phyloP scores from a whole-genome alignment of 768 basidiomycete species.

The Megacollybia marginata region DNA sequence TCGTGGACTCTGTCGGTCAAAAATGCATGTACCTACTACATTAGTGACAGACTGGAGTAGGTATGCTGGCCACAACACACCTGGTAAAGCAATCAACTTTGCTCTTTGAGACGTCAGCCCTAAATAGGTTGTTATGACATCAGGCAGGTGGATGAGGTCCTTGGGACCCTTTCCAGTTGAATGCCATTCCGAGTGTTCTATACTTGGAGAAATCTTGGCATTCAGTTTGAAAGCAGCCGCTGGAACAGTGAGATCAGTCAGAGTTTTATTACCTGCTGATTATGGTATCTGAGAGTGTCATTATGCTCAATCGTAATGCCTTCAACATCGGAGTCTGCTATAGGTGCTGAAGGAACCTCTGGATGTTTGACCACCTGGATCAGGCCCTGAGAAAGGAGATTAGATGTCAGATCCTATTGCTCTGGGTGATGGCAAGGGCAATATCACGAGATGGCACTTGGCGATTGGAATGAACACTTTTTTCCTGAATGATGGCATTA shows the following conservation, averaged over 20 bases:
- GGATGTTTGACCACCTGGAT: background rate
- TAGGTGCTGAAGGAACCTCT: too few species aligned
- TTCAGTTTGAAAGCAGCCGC: background rate
- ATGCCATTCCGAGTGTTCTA: background rate
- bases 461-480: constrained; percentile 11
- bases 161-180: background rate
- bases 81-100: background rate
- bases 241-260: background rate
- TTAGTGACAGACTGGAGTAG: background rate
- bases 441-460: constrained; percentile 11
- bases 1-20: background rate
- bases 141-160: background rate
- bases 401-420: constrained; percentile 4
- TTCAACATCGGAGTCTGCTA: too few species aligned
- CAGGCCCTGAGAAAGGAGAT: constrained; percentile 3
- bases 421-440: constrained; percentile 6
- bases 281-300: background rate
- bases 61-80: background rate
- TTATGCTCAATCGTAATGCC: too few species aligned
- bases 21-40: background rate
- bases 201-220: background rate
- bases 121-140: background rate
- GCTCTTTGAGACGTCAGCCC: background rate
- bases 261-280: too few species aligned
- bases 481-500: constrained; percentile 10